Evolutionary conservation across 306 rosid genomes (phyloP), one percentile per base, ranked within the genome.

Genomic region (Fragaria vesca): DNA sequence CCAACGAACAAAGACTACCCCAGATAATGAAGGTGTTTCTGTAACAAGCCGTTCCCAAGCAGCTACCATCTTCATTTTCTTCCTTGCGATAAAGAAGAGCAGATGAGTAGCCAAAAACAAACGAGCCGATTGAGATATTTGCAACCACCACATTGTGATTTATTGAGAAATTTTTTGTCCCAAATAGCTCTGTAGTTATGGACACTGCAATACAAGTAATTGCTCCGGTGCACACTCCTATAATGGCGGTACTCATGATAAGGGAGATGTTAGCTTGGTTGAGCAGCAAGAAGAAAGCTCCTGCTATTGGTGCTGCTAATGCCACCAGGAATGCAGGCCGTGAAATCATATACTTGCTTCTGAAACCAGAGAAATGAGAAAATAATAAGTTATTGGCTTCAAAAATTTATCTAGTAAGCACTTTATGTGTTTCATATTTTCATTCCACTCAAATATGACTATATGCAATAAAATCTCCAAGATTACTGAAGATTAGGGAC

Each of bases 141-240:
- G 96, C 90, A 48, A 95, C 97, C 47, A 95, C 75, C 24, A 95
- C 84, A 67, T 95, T 95, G 52, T 95, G 98, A 62, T 95, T 95
- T 50, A 95, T 87, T 0, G 91, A 87, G 85, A 95, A 95, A 36
- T 87, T 76, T 28, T 85, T 82, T 0, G 90, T 84, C 1, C 98
- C 98, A 60, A 95, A 95, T 5, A 95, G 71, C 69, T 95, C 97
- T 1, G 89, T 83, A 40, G 97, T 95, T 66, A 79, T 82, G 40
- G 96, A 88, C 12, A 95, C 91, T 0, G 97, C 81, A 40, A 89
- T 75, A 8, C 97, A 91, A 42, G 88, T 88, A 46, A 95, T 89
- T 58, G 91, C 97, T 32, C 97, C 97, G 1, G 92, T 82, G 15
- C 97, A 86, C 15, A 91, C 83, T 40, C 97, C 98, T 50, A 95